Evolutionary conservation across 2,329 filamentous ascomycete species (phyloP).

Genomic region (Colletotrichum eleusines): DNA sequence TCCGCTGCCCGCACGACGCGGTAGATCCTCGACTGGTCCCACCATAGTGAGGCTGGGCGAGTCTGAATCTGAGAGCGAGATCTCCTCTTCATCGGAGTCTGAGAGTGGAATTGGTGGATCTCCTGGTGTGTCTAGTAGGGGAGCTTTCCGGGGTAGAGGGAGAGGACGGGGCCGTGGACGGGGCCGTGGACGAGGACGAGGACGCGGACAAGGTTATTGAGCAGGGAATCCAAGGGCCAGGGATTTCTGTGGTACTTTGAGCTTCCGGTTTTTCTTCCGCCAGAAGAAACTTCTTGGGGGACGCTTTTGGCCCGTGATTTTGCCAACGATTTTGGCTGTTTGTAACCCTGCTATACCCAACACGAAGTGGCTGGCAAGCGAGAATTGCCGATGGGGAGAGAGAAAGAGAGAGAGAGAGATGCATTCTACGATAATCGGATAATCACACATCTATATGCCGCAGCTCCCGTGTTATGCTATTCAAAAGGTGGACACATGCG

Average conservation of each 20-base stretch:
- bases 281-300: not conserved
- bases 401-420: not conserved
- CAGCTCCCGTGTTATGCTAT: not conserved
- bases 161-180: constrained; percentile 23
- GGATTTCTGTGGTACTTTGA: not conserved
- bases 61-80: constrained; percentile 38
- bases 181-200: constrained; percentile 24
- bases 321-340: not conserved
- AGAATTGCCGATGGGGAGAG: not conserved
- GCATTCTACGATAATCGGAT: too few relatives aligned
- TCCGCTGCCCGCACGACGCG: constrained; percentile 19
- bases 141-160: constrained; percentile 17
- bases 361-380: not conserved
- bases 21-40: constrained; percentile 17
- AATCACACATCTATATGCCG: too few relatives aligned
- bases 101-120: constrained; percentile 33
- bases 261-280: not conserved
- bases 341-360: not conserved
- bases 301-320: not conserved
- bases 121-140: not conserved
- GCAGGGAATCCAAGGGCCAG: not conserved
- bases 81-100: constrained; percentile 29
- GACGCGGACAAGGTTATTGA: constrained; percentile 10
- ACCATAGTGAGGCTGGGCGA: constrained; percentile 41
- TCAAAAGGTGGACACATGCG: not conserved